Conservation (phyloP, 139 green algal species). For the Eudorina sp. region DNA sequence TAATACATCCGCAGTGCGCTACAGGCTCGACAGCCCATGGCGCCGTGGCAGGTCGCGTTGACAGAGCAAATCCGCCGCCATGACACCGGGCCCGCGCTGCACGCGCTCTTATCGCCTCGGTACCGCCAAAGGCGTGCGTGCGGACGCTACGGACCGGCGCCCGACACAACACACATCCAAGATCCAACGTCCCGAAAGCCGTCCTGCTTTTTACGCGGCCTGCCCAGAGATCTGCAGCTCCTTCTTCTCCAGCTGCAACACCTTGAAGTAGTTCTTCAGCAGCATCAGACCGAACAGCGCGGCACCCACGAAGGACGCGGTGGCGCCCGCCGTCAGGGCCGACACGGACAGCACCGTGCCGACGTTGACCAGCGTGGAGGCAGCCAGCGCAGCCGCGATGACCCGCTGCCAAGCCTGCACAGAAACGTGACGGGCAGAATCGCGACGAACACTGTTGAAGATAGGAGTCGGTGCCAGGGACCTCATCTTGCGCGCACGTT, state of each 20-base stretch:
- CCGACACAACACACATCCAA: not conserved
- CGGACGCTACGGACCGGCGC: too few species aligned
- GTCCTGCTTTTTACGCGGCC: not conserved
- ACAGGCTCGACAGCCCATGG: too few species aligned
- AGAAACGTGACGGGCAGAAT: too few species aligned
- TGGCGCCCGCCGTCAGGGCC: conserved; percentile 67
- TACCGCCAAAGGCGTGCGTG: too few species aligned
- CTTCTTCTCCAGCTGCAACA: conserved; percentile 84
- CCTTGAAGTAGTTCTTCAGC: conserved; percentile 62
- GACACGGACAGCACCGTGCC: conserved; percentile 88
- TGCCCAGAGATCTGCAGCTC: conserved; percentile 78
- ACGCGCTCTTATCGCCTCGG: too few species aligned
- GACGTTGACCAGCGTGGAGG: conserved; percentile 93
- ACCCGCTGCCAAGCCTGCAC: conserved; percentile 79
- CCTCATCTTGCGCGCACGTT: too few species aligned
- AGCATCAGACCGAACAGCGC: conserved; percentile 58
- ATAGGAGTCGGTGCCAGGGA: too few species aligned
- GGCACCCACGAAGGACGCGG: conserved; percentile 75
- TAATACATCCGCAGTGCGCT: too few species aligned
- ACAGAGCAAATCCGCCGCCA: too few species aligned
- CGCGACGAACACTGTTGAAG: too few species aligned
- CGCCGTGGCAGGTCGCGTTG: too few species aligned
- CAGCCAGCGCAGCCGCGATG: conserved; percentile 76
- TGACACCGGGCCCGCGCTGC: too few species aligned
- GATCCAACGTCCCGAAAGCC: not conserved